Conservation (phyloP, 352 stramenopile genomes). For the Phytophthora pseudosyringae region DNA sequence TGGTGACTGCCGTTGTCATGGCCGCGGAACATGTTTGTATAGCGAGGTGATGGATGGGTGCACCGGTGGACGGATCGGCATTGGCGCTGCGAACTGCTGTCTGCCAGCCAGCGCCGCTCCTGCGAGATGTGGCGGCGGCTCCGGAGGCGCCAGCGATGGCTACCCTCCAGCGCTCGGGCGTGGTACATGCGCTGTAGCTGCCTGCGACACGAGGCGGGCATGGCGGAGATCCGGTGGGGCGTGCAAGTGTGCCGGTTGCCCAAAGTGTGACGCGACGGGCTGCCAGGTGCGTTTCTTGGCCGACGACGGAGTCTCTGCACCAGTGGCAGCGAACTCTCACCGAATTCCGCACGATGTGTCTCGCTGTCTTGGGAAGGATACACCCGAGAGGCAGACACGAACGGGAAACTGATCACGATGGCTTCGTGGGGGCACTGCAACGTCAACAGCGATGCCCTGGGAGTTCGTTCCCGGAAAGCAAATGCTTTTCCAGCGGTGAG, state of each 20-base stretch:
- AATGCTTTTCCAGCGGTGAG: conserved; percentile 37
- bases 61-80: conserved; percentile 25
- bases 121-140: conserved; percentile 20
- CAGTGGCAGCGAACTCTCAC: conserved; percentile 17
- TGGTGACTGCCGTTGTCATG: conserved; percentile 23
- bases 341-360: conserved; percentile 31
- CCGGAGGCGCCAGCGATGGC: conserved; percentile 21
- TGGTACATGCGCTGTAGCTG: conserved; percentile 8
- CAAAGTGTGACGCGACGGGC: conserved; percentile 34
- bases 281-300: conserved; percentile 27
- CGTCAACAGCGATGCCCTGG: conserved; percentile 9
- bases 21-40: neutral
- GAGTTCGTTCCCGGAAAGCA: conserved; percentile 33
- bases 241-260: conserved; percentile 25
- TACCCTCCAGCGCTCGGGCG: conserved; percentile 9
- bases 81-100: conserved; percentile 7
- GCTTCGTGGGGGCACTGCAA: conserved; percentile 4
- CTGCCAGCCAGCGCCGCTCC: conserved; percentile 15
- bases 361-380: too few relatives aligned
- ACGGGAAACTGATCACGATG: conserved; percentile 40
- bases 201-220: conserved; percentile 24
- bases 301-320: conserved; percentile 28
- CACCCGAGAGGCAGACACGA: conserved; percentile 17
- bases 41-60: conserved; percentile 27
- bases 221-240: conserved; percentile 23